phyloP scores from a whole-genome alignment of 257 asterid species.

The Handroanthus guayacan region DNA sequence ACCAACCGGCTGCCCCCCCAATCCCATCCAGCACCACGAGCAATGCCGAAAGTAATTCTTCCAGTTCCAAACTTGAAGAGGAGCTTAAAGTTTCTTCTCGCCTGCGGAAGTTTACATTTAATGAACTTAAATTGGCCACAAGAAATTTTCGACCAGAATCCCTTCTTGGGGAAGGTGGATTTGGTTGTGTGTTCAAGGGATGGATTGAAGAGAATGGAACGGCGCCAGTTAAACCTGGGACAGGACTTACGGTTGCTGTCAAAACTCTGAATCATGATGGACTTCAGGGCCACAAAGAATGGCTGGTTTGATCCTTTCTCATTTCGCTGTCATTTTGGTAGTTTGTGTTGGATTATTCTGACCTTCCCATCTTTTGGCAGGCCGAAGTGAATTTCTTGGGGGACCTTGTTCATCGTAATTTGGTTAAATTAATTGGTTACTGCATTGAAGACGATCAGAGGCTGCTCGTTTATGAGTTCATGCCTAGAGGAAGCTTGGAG shows the following conservation, averaged over 20 bases:
- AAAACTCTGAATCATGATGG: conserved; percentile 97
- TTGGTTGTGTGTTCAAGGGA: conserved; percentile 97
- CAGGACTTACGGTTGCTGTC: conserved; percentile 98
- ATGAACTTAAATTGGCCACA: conserved; percentile 88
- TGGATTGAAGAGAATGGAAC: conserved; percentile 99
- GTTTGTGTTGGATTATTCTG: conserved; percentile 38
- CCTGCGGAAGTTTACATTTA: conserved; percentile 83
- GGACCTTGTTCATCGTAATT: conserved; percentile 86
- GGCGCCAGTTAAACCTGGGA: conserved; percentile 98
- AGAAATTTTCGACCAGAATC: conserved; percentile 97
- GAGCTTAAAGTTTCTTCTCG: conserved; percentile 88
- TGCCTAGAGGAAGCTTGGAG: conserved; percentile 99
- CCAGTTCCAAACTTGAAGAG: conserved; percentile 81
- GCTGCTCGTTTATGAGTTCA: conserved; percentile 91
- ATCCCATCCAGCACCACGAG: conserved; percentile 76
- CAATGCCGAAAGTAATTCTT: conserved; percentile 72
- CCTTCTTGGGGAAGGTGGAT: conserved; percentile 99
- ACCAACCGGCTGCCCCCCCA: conserved; percentile 67
- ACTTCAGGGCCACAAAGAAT: conserved; percentile 99
- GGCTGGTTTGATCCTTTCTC: conserved; percentile 83
- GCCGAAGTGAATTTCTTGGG: conserved; percentile 97
- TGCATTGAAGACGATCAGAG: conserved; percentile 98
- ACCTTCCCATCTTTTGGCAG: conserved; percentile 54
- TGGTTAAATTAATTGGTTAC: conserved; percentile 94
- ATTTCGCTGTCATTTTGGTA: conserved; percentile 16